Evolutionary conservation across 1,284 basidiomycete species (phyloP).

Genomic region (Melampsora larici-populina): DNA sequence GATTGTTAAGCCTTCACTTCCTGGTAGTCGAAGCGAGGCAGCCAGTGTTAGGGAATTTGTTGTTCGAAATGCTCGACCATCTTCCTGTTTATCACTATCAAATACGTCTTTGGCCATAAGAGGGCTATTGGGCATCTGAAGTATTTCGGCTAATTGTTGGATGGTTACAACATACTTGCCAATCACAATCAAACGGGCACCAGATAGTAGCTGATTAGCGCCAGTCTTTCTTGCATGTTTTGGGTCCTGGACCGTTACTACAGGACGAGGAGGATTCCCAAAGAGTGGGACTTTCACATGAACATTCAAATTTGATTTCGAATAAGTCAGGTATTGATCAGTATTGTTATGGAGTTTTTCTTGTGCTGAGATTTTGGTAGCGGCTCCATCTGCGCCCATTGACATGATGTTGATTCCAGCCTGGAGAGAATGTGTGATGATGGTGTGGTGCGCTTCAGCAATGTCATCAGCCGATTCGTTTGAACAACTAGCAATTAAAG

Average conservation of each 20-base stretch:
- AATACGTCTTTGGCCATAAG: too few species aligned
- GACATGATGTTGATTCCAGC: too few species aligned
- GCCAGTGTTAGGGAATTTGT: neutral
- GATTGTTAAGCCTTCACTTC: neutral
- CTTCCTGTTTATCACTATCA: too few species aligned
- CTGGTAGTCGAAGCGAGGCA: neutral
- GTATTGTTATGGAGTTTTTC: neutral
- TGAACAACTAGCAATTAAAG: too few species aligned
- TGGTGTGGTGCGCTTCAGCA: too few species aligned
- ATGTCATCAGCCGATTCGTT: too few species aligned
- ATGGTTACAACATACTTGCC: conserved; percentile 19
- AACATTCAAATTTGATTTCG: neutral
- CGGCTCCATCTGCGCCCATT: too few species aligned
- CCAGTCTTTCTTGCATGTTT: conserved; percentile 24
- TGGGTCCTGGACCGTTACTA: conserved; percentile 20
- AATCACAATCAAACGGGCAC: conserved; percentile 1
- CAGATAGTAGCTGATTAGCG: too few species aligned
- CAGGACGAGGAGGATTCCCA: neutral
- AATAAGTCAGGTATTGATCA: neutral
- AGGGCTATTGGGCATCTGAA: too few species aligned
- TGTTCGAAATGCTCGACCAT: too few species aligned
- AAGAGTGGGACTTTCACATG: conserved; percentile 18
- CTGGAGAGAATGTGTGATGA: too few species aligned
- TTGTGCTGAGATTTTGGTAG: conserved; percentile 9
- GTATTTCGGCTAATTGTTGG: conserved; percentile 3